Evolutionary conservation across 148 eudicot species (phyloP).

Genomic region (Beta vulgaris): DNA sequence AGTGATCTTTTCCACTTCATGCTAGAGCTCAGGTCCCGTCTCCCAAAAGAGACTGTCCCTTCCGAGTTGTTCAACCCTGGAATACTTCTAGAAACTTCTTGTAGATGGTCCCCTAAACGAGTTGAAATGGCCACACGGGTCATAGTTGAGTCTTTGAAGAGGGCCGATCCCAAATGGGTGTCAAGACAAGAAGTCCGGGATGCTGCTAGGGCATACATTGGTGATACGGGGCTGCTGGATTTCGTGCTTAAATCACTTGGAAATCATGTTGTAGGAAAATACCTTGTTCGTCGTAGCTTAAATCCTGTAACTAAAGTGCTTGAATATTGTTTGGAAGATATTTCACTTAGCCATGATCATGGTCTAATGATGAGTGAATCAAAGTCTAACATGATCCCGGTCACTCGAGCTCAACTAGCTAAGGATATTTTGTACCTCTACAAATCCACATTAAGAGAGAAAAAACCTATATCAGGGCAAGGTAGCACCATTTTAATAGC

Average conservation of each 20-base stretch:
- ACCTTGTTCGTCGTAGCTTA: slow-evolving; percentile 79
- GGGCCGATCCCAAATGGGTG: slow-evolving; percentile 73
- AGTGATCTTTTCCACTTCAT: slow-evolving; percentile 71
- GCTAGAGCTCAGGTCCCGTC: slow-evolving; percentile 66
- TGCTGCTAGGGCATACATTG: slow-evolving; percentile 83
- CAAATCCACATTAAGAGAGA: slow-evolving; percentile 48
- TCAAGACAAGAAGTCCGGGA: slow-evolving; percentile 89
- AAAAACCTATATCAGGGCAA: slow-evolving; percentile 33
- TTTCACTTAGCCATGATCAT: slow-evolving; percentile 53
- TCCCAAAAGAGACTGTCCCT: slow-evolving; percentile 48
- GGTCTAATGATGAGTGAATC: slow-evolving; percentile 34
- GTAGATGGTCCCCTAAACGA: slow-evolving; percentile 89
- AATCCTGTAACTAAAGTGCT: slow-evolving; percentile 94
- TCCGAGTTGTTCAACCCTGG: slow-evolving; percentile 42
- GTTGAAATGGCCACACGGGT: slow-evolving; percentile 95
- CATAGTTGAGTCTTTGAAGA: slow-evolving; percentile 75
- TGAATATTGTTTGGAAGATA: slow-evolving; percentile 84
- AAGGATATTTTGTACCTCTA: slow-evolving; percentile 63
- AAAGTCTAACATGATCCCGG: slow-evolving; percentile 31
- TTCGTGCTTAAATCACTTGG: slow-evolving; percentile 95
- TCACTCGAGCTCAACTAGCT: slow-evolving; percentile 58
- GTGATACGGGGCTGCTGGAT: slow-evolving; percentile 89
- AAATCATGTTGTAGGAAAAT: slow-evolving; percentile 84
- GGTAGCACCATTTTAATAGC: slow-evolving; percentile 57
- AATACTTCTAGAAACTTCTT: slow-evolving; percentile 58